Conservation (phyloP, 2,329 filamentous ascomycete genomes). For the Pleomassaria siparia region DNA sequence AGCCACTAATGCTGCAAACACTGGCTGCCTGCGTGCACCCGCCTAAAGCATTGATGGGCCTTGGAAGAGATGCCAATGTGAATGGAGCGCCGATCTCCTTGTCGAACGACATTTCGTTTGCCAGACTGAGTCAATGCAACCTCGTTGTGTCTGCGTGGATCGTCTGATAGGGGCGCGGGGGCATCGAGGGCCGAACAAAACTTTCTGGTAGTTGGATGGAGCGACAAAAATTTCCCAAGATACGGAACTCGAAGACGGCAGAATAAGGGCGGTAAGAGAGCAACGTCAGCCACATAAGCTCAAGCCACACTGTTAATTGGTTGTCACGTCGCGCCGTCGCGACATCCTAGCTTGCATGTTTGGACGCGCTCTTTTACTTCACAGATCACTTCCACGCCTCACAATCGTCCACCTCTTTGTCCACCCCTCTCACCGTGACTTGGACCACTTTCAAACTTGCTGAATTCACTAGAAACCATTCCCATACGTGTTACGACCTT, state of each 20-base stretch:
- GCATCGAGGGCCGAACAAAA: not conserved
- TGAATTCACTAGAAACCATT: no score
- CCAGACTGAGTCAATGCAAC: conserved; percentile 15
- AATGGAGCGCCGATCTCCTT: conserved; percentile 43
- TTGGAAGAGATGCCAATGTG: conserved; percentile 48
- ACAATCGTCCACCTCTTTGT: not conserved
- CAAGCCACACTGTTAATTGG: not conserved
- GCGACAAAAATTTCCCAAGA: not conserved
- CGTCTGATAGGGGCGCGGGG: conserved; percentile 4
- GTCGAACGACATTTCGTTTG: conserved; percentile 38
- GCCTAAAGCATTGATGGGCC: conserved; percentile 43
- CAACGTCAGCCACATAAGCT: not conserved
- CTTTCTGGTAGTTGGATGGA: not conserved
- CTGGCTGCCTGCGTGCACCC: conserved; percentile 46
- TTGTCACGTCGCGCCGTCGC: not conserved
- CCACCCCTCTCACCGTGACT: not conserved
- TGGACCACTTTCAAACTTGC: not conserved
- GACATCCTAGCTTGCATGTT: not conserved
- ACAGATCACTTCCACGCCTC: not conserved
- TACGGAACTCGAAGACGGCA: conserved; percentile 7
- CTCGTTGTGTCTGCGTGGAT: conserved; percentile 12
- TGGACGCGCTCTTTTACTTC: not conserved
- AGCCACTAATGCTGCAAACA: conserved; percentile 57
- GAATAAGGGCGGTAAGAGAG: conserved; percentile 5
- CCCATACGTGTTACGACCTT: no score